Evolutionary conservation across 805 yeast genomes (phyloP).

Genomic region (Suhomyces sp.): DNA sequence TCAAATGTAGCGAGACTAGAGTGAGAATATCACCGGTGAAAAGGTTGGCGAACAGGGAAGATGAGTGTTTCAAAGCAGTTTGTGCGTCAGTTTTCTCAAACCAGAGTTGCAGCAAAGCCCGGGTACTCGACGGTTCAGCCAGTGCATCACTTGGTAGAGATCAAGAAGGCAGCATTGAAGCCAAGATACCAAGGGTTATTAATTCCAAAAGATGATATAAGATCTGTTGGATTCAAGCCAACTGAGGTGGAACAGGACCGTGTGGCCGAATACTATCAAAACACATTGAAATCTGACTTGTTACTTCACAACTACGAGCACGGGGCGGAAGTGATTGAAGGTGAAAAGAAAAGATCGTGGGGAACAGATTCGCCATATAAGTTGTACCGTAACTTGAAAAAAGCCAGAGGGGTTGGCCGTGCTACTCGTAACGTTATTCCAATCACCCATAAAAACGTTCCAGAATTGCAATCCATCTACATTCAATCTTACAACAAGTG

Average conservation of each 20-base stretch:
- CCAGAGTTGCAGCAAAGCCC: slow-evolving; percentile 48
- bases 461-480: slow-evolving; percentile 62
- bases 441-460: slow-evolving; percentile 66
- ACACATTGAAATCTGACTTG: slow-evolving; percentile 73
- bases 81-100: slow-evolving; percentile 31
- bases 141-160: slow-evolving; percentile 83
- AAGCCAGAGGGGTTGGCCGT: slow-evolving; percentile 72
- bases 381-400: slow-evolving; percentile 71
- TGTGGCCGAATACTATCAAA: slow-evolving; percentile 68
- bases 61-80: slow-evolving; percentile 18
- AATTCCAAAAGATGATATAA: slow-evolving; percentile 66
- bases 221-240: slow-evolving; percentile 78
- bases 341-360: slow-evolving; percentile 80
- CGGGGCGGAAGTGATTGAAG: slow-evolving; percentile 49
- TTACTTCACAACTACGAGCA: slow-evolving; percentile 76
- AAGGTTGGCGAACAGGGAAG: not conserved
- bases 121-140: slow-evolving; percentile 76
- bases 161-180: slow-evolving; percentile 69
- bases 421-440: slow-evolving; percentile 74
- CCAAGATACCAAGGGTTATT: slow-evolving; percentile 71
- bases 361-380: slow-evolving; percentile 86
- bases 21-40: not conserved
- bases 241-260: slow-evolving; percentile 75
- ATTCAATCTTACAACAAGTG: slow-evolving; percentile 75
- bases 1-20: not conserved